Evolutionary conservation across 495 filamentous ascomycete genomes (phyloP).

Genomic region (Xylaria venustula): DNA sequence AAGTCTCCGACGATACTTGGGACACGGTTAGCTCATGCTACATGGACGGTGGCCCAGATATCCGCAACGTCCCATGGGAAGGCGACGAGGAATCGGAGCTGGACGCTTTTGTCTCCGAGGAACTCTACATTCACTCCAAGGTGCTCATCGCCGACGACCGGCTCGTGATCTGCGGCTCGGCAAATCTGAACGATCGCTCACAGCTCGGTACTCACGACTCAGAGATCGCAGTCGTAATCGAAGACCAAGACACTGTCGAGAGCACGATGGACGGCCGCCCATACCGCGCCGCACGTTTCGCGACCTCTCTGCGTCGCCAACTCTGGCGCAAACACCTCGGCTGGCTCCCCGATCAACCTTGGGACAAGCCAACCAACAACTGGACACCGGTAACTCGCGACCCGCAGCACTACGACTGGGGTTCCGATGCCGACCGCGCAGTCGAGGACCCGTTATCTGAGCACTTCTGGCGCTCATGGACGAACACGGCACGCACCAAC

Average conservation of each 20-base stretch:
- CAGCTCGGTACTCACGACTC: constrained; percentile 86
- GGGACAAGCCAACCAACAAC: constrained; percentile 61
- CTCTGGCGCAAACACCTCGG: constrained; percentile 92
- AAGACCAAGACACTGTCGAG: constrained; percentile 69
- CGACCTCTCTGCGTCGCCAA: constrained; percentile 76
- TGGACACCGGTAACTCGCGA: constrained; percentile 68
- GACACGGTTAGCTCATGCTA: constrained; percentile 79
- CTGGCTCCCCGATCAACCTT: constrained; percentile 69
- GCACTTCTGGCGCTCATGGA: constrained; percentile 70
- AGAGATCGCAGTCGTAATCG: constrained; percentile 78
- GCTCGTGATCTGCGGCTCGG: constrained; percentile 84
- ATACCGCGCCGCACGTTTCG: constrained; percentile 76
- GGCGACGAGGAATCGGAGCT: constrained; percentile 72
- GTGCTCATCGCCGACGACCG: constrained; percentile 90
- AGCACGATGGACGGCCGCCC: constrained; percentile 69
- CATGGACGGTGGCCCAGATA: constrained; percentile 77
- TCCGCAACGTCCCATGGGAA: constrained; percentile 78
- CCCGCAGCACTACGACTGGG: constrained; percentile 81
- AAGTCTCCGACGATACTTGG: constrained; percentile 56
- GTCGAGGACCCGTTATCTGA: constrained; percentile 74
- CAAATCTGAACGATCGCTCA: constrained; percentile 92
- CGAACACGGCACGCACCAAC: constrained; percentile 69
- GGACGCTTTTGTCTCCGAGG: constrained; percentile 85
- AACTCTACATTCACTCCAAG: constrained; percentile 94
- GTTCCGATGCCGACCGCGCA: constrained; percentile 65